Percentiles rank a stretch among this genome's conserved stretches.
Evolutionary conservation across 345 rosid genomes (phyloP).

Genomic region (Hibiscus tridactylites): DNA sequence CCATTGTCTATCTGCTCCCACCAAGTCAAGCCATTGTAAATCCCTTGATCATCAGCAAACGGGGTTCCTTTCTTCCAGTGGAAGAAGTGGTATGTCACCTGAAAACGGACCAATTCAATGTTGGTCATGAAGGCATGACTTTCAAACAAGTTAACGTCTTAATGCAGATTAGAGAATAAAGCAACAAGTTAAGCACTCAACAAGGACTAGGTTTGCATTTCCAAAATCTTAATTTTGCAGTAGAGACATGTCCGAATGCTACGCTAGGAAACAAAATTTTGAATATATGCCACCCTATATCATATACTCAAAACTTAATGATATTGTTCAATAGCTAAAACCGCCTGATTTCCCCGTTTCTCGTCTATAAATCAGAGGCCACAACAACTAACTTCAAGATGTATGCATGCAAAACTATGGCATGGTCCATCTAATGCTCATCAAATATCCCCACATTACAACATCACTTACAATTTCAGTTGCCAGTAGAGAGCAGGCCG

Average conservation of each 20-base stretch:
- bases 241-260: background rate
- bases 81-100: constrained; percentile 95
- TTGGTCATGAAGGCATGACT: background rate
- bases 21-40: constrained; percentile 91
- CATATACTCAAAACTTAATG: background rate
- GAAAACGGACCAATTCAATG: constrained; percentile 16
- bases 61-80: constrained; percentile 99
- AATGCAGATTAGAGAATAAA: background rate
- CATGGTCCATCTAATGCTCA: background rate
- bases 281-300: background rate
- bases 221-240: background rate
- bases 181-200: background rate
- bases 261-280: background rate
- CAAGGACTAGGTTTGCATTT: background rate
- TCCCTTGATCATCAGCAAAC: constrained; percentile 96
- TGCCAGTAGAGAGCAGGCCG: background rate
- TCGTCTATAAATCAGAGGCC: background rate
- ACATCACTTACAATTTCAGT: background rate
- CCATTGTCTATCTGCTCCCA: constrained; percentile 99
- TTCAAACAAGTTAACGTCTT: background rate
- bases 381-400: background rate
- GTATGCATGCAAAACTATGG: background rate
- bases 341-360: background rate
- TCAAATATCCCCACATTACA: background rate
- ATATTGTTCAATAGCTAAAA: background rate